Base-by-base conservation (phyloP, 2,329 filamentous ascomycete species). In the Colletotrichum sp. region DNA sequence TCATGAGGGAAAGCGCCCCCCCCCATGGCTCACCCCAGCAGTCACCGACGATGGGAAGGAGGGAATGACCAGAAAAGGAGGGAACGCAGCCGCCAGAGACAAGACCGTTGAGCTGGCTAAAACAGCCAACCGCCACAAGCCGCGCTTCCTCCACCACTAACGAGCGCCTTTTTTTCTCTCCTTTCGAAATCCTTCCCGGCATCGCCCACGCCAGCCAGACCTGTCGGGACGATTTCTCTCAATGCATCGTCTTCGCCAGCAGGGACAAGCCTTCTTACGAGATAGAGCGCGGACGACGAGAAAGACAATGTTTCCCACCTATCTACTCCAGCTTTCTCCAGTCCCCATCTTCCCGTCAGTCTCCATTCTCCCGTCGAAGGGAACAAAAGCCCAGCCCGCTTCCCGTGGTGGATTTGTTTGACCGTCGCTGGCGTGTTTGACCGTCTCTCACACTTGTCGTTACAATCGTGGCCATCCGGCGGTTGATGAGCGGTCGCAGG, bases 401-500 rank as follows among this genome's bases (percentile, higher is more conserved):
- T 61, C 27, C 58, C 58, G 27, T 5, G 28, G 28, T 61, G 27
- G 58, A 61, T 27, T 61, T 58, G 55, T 28, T 58, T 58, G 55
- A 58, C 55, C 28, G 16, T 30, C 30, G 15, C 16, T 61, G 58
- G 58, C 58, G 60, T 39, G 32, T 28, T 43, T 64, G 32, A 18
- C 3, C 13, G 30, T 61, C 52, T 72, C 72, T 62, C 56, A 71
- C 69, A 67, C 32, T 67, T 62, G 52, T 43, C 55, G 72, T 75
- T 43, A 71, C 72, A 72, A 67, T 61, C 10, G 27, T 43, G 39
- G 8, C 68, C 62, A 48, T 61, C 66, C 66, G 55, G 27, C 36
- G 55, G 55, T 62, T 72, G 72, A 75, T 64, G 69, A 55, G 39
- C 72, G 61, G 72, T 71, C 43, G 36, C 18, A 30, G 58, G 6